A percentile compares a stretch with the other conserved stretches of the same genome.
phyloP scores from a whole-genome alignment of 2,329 filamentous ascomycete genomes.

The Diaporthe citrichinensis region DNA sequence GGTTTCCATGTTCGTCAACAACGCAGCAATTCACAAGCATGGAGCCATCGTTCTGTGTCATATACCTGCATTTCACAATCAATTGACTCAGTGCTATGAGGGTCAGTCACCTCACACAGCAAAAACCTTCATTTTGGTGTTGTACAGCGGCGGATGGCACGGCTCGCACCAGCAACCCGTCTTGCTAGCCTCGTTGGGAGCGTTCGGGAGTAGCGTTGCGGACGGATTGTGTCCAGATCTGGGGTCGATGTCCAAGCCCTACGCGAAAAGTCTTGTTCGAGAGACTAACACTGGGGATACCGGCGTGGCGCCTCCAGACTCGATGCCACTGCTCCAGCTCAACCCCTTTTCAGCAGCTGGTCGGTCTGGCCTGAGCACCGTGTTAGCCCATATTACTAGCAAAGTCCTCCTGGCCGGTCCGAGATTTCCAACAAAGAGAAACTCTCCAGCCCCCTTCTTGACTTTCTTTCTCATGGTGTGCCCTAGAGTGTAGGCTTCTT shows the following conservation, averaged over 20 bases:
- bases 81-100: not conserved
- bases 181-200: not conserved
- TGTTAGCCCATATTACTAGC: not conserved
- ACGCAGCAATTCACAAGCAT: not conserved
- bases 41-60: not conserved
- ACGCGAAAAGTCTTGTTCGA: not conserved
- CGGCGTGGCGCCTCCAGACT: not conserved
- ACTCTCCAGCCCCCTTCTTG: not conserved
- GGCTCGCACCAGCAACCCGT: slow-evolving; percentile 2
- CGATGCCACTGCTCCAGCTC: not conserved
- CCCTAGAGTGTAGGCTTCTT: not conserved
- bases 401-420: not conserved
- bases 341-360: slow-evolving; percentile 6
- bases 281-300: not conserved
- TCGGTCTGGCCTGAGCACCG: not conserved
- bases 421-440: not conserved
- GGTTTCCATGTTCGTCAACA: not conserved
- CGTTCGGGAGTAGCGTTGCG: not conserved
- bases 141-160: not conserved
- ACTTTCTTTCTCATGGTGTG: not conserved
- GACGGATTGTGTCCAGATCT: slow-evolving; percentile 1
- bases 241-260: not conserved
- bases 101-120: fast-evolving
- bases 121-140: not conserved
- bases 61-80: fast-evolving